Conservation (phyloP, 148 eudicot species). For the Simmondsia chinensis region DNA sequence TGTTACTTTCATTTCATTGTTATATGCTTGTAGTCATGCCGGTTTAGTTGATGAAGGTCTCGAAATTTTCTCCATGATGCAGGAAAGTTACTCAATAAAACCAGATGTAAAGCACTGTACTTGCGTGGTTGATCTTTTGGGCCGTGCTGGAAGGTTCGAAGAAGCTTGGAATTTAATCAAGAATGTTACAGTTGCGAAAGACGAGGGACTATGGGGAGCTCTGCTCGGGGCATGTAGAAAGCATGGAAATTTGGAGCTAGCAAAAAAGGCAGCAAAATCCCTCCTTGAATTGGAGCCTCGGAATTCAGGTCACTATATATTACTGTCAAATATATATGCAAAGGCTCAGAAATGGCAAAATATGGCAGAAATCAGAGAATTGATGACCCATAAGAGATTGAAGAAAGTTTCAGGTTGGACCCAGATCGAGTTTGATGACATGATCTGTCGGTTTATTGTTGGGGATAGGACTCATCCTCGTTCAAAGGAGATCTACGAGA, state of each 20-base stretch:
- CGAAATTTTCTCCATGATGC: conserved; percentile 5
- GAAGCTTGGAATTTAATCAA: conserved; percentile 13
- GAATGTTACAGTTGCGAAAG: conserved; percentile 5
- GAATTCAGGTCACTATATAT: conserved; percentile 19
- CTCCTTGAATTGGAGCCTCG: conserved; percentile 17
- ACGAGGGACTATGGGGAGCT: conserved; percentile 19
- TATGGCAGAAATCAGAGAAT: conserved; percentile 14
- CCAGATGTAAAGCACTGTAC: conserved; percentile 19
- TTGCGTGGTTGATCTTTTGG: conserved; percentile 20
- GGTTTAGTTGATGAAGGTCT: conserved; percentile 18
- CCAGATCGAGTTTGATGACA: conserved; percentile 18
- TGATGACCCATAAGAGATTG: conserved; percentile 16
- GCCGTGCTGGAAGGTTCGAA: conserved; percentile 16
- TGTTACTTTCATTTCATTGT: conserved; percentile 12
- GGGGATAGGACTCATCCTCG: conserved; percentile 13
- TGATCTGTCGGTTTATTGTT: conserved; percentile 15
- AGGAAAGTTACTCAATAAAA: conserved; percentile 6
- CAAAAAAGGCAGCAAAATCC: conserved; percentile 19
- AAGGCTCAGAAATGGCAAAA: conserved; percentile 20
- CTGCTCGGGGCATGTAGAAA: conserved; percentile 19
- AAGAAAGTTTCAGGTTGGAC: conserved; percentile 21
- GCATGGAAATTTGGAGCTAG: conserved; percentile 10
- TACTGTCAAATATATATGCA: conserved; percentile 25
- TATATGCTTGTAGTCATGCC: conserved; percentile 21
- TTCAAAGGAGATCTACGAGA: conserved; percentile 15